Evolutionary conservation across 768 basidiomycete species (phyloP), one percentile per base, ranked within the genome.

Genomic region (Candolleomyces efflorescens): DNA sequence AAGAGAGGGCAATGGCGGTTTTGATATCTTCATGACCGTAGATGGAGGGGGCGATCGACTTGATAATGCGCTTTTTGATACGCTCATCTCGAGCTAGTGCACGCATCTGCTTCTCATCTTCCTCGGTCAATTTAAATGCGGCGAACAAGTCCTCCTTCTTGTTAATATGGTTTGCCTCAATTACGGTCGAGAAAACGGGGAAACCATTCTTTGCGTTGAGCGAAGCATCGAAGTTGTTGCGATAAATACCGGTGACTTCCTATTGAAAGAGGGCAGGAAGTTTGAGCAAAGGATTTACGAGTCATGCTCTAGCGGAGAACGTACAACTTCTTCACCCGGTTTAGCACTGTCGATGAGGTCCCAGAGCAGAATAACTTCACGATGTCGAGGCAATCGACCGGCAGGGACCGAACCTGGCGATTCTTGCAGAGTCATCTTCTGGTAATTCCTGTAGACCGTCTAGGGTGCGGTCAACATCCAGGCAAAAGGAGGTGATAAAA

Each of bases 11-110:
- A 62, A 99, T 78, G 27, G 94, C 97, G 0, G 96, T 97, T 75
- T 98, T 98, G 80, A 99, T 98, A 69, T 98, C 90, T 69, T 98
- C 97, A 70, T 99, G 97, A 3, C 97, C 97, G 65, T 98, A 99
- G 71, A 99, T 98, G 38, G 94, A 97, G 0, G 97, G 97, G 2
- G 97, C 97, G 58, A 99, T 97, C 12, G 94, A 97, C 73, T 99
- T 99, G 76, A 98, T 84, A 69, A 99, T 96, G 23, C 97, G 88
- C 72, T 97, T 98, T 62, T 92, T 86, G 64, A 99, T 96, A 53
- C 97, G 89, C 54, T 94, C 93, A 67, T 98, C 96, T 20, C 86
- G 85, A 3, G 92, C 86, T 48, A 98, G 84, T 9, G 80, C 76
- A 13, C 94, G 87, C 67, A 99, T 98, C 63, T 91, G 88, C 68